These are phyloP conservation scores for Carnegiea gigantea DNA, from an alignment of 179 eudicot genomes.

Conservation along the genomic window DNA sequence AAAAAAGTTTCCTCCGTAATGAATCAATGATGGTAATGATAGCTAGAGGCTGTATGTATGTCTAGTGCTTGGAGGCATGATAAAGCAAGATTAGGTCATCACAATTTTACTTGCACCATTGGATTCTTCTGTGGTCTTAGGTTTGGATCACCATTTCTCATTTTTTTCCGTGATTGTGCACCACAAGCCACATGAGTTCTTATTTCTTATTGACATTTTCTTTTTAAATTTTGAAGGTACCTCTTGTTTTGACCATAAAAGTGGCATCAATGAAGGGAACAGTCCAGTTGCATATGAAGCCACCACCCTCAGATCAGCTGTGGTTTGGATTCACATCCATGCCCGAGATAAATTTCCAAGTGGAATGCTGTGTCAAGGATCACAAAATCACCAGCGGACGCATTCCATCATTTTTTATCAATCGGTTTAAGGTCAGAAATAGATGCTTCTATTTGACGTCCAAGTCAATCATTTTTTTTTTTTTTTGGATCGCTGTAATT, in stretches of 20 bases:
- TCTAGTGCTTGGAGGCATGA: neutral
- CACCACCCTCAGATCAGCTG: constrained; percentile 97
- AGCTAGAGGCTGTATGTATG: neutral
- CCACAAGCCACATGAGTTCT: neutral
- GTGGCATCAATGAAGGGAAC: constrained; percentile 79
- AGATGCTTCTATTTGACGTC: neutral
- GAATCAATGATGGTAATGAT: neutral
- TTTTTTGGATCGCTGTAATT: too few relatives aligned
- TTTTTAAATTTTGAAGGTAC: constrained; percentile 57
- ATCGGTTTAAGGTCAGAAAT: constrained; percentile 75
- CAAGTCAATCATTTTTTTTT: too few relatives aligned
- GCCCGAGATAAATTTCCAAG: constrained; percentile 83
- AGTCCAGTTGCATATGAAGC: constrained; percentile 71
- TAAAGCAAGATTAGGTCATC: neutral
- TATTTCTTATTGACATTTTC: constrained; percentile 1
- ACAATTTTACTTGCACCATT: neutral
- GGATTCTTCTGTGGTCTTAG: neutral
- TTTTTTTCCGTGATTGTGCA: neutral
- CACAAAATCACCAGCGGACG: constrained; percentile 78
- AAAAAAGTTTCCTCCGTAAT: neutral
- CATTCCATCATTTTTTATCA: constrained; percentile 68
- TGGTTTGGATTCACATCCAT: constrained; percentile 90
- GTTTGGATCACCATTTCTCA: neutral
- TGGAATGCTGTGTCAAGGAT: constrained; percentile 87
- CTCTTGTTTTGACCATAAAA: constrained; percentile 73